Percentiles rank a stretch among this genome's conserved stretches.
These are phyloP conservation scores for Lactarius tabidus DNA, from an alignment of 768 basidiomycete genomes.

Conservation along the genomic window DNA sequence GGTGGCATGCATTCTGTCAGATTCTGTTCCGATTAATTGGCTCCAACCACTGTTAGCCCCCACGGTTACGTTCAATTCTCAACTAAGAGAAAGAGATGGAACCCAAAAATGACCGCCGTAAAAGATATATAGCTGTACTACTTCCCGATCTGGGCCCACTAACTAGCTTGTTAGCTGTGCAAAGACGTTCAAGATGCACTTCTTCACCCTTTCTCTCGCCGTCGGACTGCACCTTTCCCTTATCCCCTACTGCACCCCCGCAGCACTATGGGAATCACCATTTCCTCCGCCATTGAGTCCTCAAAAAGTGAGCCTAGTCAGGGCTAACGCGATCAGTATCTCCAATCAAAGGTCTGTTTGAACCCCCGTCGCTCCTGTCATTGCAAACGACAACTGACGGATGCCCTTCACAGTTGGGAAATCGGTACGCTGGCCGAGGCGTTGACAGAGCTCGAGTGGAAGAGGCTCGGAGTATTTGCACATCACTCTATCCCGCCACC, in stretches of 20 bases:
- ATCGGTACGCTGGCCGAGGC: constrained; percentile 54
- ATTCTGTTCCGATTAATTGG: no score
- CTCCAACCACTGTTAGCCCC: neutral
- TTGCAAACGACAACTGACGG: neutral
- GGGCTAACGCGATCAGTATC: constrained; percentile 10
- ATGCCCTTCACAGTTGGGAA: constrained; percentile 46
- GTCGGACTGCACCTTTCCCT: constrained; percentile 1
- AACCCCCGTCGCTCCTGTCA: neutral
- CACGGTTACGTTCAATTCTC: neutral
- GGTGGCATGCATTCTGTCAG: neutral
- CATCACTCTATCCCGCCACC: constrained; percentile 42
- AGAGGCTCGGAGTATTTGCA: constrained; percentile 47
- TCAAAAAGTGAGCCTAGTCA: neutral
- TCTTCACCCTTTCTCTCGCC: neutral
- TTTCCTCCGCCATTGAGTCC: neutral
- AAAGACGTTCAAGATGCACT: neutral
- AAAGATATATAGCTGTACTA: neutral
- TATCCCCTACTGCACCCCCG: neutral
- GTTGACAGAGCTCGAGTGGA: constrained; percentile 48
- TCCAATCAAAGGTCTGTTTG: constrained; percentile 16
- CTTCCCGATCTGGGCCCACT: neutral
- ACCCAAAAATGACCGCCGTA: neutral
- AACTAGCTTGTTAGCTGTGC: neutral
- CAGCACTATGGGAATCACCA: neutral
- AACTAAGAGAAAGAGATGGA: neutral